Conservation (phyloP, 225 moss, liverwort and hornwort species). For the Marchantia polymorpha region DNA sequence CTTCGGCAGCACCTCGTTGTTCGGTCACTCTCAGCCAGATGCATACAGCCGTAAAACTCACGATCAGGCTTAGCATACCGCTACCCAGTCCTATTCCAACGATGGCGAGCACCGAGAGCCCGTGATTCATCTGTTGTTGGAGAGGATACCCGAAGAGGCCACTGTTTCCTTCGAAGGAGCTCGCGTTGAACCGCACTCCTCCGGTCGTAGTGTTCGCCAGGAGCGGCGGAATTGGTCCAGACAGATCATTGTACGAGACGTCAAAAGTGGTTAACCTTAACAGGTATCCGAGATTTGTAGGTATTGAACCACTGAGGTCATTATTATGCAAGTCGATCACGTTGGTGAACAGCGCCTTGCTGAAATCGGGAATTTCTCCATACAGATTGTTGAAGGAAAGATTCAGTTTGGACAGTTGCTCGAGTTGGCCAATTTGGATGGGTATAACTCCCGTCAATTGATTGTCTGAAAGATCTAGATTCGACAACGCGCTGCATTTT, state of each 20-base stretch:
- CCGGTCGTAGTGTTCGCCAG: slow-evolving; percentile 56
- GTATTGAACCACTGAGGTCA: slow-evolving; percentile 53
- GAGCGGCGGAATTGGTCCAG: slow-evolving; percentile 57
- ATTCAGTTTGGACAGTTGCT: slow-evolving; percentile 53
- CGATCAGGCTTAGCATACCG: slow-evolving; percentile 76
- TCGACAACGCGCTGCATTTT: slow-evolving; percentile 57
- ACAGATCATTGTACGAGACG: slow-evolving; percentile 64
- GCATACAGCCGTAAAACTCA: slow-evolving; percentile 89
- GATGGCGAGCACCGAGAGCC: slow-evolving; percentile 70
- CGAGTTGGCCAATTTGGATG: slow-evolving; percentile 50
- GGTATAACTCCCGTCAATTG: slow-evolving; percentile 56
- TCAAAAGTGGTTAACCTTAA: slow-evolving; percentile 65
- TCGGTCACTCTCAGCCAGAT: slow-evolving; percentile 85
- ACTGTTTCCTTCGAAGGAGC: slow-evolving; percentile 62
- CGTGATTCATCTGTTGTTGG: slow-evolving; percentile 43
- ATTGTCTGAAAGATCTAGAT: slow-evolving; percentile 71
- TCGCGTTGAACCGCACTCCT: slow-evolving; percentile 61
- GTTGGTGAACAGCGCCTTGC: slow-evolving; percentile 62
- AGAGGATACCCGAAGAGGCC: slow-evolving; percentile 75
- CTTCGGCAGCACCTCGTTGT: slow-evolving; percentile 89
- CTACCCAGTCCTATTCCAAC: slow-evolving; percentile 90
- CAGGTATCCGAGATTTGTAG: slow-evolving; percentile 45
- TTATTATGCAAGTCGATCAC: slow-evolving; percentile 67
- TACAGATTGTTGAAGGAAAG: slow-evolving; percentile 63
- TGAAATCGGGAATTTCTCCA: slow-evolving; percentile 66